Conservation (phyloP, 345 rosid genomes). For the Eucalyptus victrix region DNA sequence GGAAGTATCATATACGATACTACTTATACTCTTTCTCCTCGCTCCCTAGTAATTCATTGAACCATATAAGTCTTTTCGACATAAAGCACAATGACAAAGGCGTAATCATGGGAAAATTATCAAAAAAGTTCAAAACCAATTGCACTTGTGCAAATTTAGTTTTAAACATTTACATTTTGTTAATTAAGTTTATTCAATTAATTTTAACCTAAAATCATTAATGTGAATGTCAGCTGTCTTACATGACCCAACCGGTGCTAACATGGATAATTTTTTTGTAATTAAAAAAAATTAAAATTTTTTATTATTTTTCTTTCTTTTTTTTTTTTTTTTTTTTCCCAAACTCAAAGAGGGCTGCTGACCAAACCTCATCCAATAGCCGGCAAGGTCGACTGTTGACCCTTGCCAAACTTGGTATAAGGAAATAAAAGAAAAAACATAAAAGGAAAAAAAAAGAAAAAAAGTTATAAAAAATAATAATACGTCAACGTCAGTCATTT, state of each 20-base stretch:
- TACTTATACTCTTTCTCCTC: neutral
- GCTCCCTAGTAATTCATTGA: neutral
- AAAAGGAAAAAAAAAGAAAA: too few species aligned
- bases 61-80: neutral
- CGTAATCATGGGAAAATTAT: too few species aligned
- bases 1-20: neutral
- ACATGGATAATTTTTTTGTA: too few species aligned
- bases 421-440: too few species aligned
- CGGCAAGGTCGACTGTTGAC: neutral
- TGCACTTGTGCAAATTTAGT: too few species aligned
- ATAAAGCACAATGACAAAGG: neutral
- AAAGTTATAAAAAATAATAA: too few species aligned
- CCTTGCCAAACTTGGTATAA: neutral
- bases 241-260: rapidly evolving
- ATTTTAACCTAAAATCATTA: neutral
- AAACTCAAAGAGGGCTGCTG: neutral
- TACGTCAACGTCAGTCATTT: too few species aligned
- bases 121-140: neutral
- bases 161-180: too few species aligned
- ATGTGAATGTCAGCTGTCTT: rapidly evolving
- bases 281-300: too few species aligned
- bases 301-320: too few species aligned
- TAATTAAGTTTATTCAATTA: too few species aligned
- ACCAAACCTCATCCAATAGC: neutral
- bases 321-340: rapidly evolving